Evolutionary conservation across 305 asterid species (phyloP).

Genomic region (Fraxinus floribunda): DNA sequence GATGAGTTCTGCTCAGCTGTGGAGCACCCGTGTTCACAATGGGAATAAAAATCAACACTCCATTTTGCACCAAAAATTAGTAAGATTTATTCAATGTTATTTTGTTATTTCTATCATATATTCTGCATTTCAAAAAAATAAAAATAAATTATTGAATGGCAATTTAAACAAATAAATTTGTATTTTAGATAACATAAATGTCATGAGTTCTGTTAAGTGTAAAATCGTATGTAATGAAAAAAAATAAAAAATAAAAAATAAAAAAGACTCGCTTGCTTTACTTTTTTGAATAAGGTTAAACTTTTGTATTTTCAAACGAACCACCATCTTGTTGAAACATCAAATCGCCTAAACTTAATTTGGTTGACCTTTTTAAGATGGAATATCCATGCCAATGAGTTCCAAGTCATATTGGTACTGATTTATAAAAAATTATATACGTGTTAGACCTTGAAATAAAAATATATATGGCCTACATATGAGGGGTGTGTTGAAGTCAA

Average conservation of each 20-base stretch:
- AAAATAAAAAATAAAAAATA: neutral
- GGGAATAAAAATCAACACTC: slow-evolving; percentile 18
- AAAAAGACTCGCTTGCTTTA: neutral
- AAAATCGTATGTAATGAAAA: neutral
- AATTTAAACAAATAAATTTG: neutral
- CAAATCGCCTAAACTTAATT: neutral
- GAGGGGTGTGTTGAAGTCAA: too few relatives aligned
- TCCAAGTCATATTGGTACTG: too few relatives aligned
- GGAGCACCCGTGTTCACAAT: slow-evolving; percentile 30
- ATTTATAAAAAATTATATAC: too few relatives aligned
- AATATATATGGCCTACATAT: too few relatives aligned
- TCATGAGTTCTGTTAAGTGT: neutral
- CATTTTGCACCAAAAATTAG: slow-evolving; percentile 8
- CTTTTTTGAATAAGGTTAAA: neutral
- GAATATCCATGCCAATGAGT: too few relatives aligned
- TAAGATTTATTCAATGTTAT: slow-evolving; percentile 6
- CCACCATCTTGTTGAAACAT: neutral
- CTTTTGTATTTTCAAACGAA: neutral
- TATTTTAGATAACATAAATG: neutral
- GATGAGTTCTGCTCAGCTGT: slow-evolving; percentile 43
- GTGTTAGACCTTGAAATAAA: too few relatives aligned
- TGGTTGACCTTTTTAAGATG: too few relatives aligned
- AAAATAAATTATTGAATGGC: neutral
- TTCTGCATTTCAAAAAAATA: neutral
- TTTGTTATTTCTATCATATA: neutral